phyloP scores from a whole-genome alignment of 1,284 basidiomycete genomes.

The Pseudozyma tsukubaensis region DNA sequence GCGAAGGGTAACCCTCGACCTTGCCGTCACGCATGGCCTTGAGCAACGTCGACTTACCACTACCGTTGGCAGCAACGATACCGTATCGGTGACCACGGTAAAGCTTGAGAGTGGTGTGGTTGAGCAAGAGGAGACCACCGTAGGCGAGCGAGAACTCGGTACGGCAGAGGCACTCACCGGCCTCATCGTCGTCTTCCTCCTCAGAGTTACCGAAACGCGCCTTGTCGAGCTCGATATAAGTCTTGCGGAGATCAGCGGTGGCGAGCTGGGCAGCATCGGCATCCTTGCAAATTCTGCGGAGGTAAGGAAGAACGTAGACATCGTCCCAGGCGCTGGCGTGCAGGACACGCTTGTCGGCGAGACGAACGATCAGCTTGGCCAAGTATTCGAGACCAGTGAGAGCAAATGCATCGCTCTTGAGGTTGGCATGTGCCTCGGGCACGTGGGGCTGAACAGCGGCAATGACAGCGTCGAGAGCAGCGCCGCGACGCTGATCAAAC shows the following conservation, averaged over 20 bases:
- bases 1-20: slow-evolving; percentile 93
- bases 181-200: slow-evolving; percentile 77
- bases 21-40: slow-evolving; percentile 94
- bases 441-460: slow-evolving; percentile 55
- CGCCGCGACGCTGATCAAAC: slow-evolving; percentile 50
- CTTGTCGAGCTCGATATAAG: slow-evolving; percentile 62
- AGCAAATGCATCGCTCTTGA: slow-evolving; percentile 61
- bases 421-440: slow-evolving; percentile 50
- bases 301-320: slow-evolving; percentile 68
- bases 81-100: slow-evolving; percentile 89
- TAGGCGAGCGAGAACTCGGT: slow-evolving; percentile 96
- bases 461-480: slow-evolving; percentile 56
- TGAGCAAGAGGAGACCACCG: slow-evolving; percentile 91
- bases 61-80: slow-evolving; percentile 93
- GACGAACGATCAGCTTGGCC: slow-evolving; percentile 56
- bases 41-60: slow-evolving; percentile 95
- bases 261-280: slow-evolving; percentile 55
- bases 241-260: slow-evolving; percentile 59
- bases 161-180: slow-evolving; percentile 81
- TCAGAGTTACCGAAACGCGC: slow-evolving; percentile 65
- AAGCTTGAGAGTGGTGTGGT: slow-evolving; percentile 91
- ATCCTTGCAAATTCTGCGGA: slow-evolving; percentile 68
- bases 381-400: slow-evolving; percentile 61
- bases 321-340: slow-evolving; percentile 66
- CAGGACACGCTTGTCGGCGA: slow-evolving; percentile 67